These are phyloP conservation scores for Coemansia sp. DNA, from an alignment of 192 early-diverging fungal genomes.

Conservation along the genomic window DNA sequence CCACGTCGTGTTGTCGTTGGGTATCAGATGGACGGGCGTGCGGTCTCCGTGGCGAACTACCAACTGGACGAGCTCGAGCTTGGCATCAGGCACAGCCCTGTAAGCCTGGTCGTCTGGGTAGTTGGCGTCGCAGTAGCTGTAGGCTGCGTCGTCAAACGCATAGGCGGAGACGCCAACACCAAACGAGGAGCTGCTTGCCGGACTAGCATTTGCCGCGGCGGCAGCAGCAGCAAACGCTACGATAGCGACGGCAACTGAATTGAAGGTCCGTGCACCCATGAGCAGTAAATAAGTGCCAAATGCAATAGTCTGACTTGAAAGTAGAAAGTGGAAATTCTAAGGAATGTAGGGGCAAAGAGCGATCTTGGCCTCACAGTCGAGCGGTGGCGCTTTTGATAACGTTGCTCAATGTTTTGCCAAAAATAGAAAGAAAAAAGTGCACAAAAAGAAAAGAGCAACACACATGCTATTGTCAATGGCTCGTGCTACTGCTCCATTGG, in stretches of 20 bases:
- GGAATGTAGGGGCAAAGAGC: neutral
- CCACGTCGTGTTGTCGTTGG: constrained; percentile 45
- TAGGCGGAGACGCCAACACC: constrained; percentile 5
- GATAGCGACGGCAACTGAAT: constrained; percentile 1
- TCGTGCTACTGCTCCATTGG: neutral
- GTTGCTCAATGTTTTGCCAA: neutral
- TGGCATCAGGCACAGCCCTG: constrained; percentile 29
- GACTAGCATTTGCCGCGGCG: constrained; percentile 2
- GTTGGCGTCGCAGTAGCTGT: constrained; percentile 43
- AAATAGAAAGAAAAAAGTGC: neutral
- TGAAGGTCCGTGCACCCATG: neutral
- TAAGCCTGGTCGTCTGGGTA: constrained; percentile 33
- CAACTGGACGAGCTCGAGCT: constrained; percentile 56
- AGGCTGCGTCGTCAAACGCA: constrained; percentile 19
- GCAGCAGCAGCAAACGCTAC: constrained; percentile 13
- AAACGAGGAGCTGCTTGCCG: constrained; percentile 9
- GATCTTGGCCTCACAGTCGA: neutral
- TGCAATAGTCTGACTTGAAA: neutral
- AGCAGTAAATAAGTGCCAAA: neutral
- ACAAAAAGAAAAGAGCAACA: neutral
- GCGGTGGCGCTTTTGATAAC: neutral
- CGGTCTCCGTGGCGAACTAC: constrained; percentile 62
- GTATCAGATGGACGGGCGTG: constrained; percentile 33
- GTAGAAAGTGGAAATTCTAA: neutral
- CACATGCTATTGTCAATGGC: neutral